Evolutionary conservation across 1,284 basidiomycete genomes (phyloP).

Genomic region (Microbotryomycetes sp.): DNA sequence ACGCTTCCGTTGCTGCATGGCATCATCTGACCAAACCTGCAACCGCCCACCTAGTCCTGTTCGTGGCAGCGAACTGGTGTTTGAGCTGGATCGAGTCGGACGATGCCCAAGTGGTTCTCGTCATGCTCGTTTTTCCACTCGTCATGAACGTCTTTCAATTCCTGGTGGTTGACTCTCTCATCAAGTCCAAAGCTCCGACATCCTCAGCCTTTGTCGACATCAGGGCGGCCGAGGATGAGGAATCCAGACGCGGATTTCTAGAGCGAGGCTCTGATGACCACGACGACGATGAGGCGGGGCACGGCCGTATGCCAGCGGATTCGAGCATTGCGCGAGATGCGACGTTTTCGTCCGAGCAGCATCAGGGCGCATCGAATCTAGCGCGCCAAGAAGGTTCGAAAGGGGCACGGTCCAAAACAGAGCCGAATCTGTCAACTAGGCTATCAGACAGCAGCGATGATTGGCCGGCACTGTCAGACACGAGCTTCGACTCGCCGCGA

Average conservation of each 20-base stretch:
- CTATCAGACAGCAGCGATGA: background rate
- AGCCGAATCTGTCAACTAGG: too few species aligned
- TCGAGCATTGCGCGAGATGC: too few species aligned
- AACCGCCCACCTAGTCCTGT: conserved; percentile 60
- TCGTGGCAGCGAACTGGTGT: conserved; percentile 69
- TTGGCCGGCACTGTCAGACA: background rate
- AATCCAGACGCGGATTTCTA: conserved; percentile 55
- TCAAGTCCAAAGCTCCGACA: conserved; percentile 45
- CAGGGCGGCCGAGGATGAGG: conserved; percentile 41
- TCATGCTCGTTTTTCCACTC: conserved; percentile 81
- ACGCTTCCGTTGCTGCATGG: conserved; percentile 1
- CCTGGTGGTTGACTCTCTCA: conserved; percentile 58
- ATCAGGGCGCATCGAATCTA: too few species aligned
- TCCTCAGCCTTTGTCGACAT: conserved; percentile 45
- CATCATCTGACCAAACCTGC: too few species aligned
- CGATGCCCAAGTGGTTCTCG: conserved; percentile 55
- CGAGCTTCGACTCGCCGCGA: background rate
- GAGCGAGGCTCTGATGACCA: conserved; percentile 44
- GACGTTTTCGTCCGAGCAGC: too few species aligned
- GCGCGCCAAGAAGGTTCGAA: too few species aligned
- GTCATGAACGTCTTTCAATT: conserved; percentile 34
- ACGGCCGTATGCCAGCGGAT: too few species aligned
- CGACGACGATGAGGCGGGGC: conserved; percentile 52
- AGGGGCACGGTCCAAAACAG: too few species aligned
- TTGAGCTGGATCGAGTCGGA: conserved; percentile 64